These are phyloP conservation scores for Plasmodium knowlesi DNA, from an alignment of 169 alveolate genomes.

Conservation along the genomic window DNA sequence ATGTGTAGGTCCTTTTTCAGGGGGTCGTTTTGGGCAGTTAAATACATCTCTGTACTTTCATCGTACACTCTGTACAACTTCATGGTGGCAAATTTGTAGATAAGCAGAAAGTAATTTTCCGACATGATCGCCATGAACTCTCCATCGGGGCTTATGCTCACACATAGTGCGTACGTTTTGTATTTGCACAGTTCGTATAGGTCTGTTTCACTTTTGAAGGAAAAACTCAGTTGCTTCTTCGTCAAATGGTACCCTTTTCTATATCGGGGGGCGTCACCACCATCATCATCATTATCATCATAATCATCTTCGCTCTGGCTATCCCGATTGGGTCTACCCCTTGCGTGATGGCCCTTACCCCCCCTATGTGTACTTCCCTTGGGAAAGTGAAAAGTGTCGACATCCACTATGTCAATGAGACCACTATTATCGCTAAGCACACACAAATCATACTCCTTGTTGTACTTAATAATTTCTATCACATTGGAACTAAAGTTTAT, in stretches of 20 bases:
- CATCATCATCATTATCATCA: too few relatives aligned
- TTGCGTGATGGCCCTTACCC: not conserved
- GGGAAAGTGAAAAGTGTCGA: conserved; percentile 85
- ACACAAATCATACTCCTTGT: conserved; percentile 79
- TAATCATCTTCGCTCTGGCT: not conserved
- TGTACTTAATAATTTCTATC: conserved; percentile 80
- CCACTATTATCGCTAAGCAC: conserved; percentile 86
- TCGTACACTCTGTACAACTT: conserved; percentile 88
- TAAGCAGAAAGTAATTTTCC: conserved; percentile 85
- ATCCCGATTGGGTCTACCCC: not conserved
- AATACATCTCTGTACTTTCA: conserved; percentile 89
- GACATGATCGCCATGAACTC: conserved; percentile 88
- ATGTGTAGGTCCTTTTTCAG: conserved; percentile 82
- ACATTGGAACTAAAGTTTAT: conserved; percentile 31
- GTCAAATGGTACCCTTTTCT: conserved; percentile 70
- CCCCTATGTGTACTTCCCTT: conserved; percentile 3
- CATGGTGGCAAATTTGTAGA: conserved; percentile 89
- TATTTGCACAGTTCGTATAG: conserved; percentile 89
- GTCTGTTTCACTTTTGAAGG: conserved; percentile 91
- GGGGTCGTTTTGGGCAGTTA: conserved; percentile 90
- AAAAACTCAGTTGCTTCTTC: conserved; percentile 49
- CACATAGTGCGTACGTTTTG: conserved; percentile 85
- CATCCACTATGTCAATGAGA: conserved; percentile 87
- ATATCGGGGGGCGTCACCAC: not conserved
- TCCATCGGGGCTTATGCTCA: conserved; percentile 88